Base-by-base conservation (phyloP, 2,329 filamentous ascomycete species). In the Ophiobolus disseminans region DNA sequence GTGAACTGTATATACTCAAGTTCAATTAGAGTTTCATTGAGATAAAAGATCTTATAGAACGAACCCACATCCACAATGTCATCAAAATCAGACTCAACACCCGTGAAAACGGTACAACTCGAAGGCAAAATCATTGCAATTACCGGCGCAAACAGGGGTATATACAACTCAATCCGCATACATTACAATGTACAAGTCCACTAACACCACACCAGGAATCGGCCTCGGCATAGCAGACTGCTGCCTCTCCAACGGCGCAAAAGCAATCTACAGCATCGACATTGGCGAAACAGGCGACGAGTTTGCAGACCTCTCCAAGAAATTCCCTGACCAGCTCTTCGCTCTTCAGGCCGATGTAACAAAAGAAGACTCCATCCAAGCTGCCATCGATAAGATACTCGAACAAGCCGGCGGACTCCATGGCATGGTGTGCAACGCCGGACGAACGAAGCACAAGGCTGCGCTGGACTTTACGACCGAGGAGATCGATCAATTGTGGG, bases 401-500 rank as follows among this genome's bases (percentile, higher is more conserved):
- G 57, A 58, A 8, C 70, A 79, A 40, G 69, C 68, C 0, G 78
- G 78, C 4, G 73, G 68, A 0, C 53, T 81, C 6, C 75, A 81
- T 46, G 79, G 78, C 4, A 77, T 82, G 68, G 77, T 81, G 2
- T 75, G 73, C 19, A 81, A 82, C 49, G 79, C 79, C 0, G 79
- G 79, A 11, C 66, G 75, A 11, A 82, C 79, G 10, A 79, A 81
- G 56, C 80, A 82, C 54, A 80, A 81, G 58, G 63, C 78, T 2
- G 79, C 79, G 0, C 63, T 81, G 5, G 78, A 82, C 19, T 82
- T 79, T 39, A 79, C 75, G 1, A 74, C 70, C 0, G 77, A 78
- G 44, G 76, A 80, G 46, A 75, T 80, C 28, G 72, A 78, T 48
- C 63, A 69, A 9, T 53, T 80, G 3, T 80, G 75, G 55, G 69